phyloP scores from a whole-genome alignment of 2,329 filamentous ascomycete genomes.

The Diaporthe ilicicola region DNA sequence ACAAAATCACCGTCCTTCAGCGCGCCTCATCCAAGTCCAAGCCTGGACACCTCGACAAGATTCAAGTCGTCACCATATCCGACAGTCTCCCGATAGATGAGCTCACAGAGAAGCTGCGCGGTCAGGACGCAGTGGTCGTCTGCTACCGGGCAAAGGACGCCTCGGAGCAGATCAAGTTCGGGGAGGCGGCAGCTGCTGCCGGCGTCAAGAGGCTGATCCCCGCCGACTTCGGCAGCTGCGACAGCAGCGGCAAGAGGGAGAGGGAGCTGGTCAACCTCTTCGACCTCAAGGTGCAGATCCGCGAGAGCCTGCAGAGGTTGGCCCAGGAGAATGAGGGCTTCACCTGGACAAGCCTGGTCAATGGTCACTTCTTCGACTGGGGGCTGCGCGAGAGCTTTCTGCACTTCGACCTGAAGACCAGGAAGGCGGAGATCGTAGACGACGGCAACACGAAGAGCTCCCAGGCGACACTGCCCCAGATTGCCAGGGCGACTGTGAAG shows the following conservation, averaged over 20 bases:
- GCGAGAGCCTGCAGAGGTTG: slow-evolving; percentile 41
- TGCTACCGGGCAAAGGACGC: slow-evolving; percentile 43
- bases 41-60: slow-evolving; percentile 33
- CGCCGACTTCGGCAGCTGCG: slow-evolving; percentile 52
- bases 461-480: slow-evolving; percentile 45
- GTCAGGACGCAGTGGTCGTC: slow-evolving; percentile 48
- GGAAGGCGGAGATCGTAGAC: slow-evolving; percentile 46
- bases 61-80: slow-evolving; percentile 40
- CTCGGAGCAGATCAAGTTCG: slow-evolving; percentile 45
- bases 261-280: slow-evolving; percentile 48
- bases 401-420: slow-evolving; percentile 44
- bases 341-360: slow-evolving; percentile 48
- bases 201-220: slow-evolving; percentile 49
- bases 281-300: slow-evolving; percentile 45
- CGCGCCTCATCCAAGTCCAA: slow-evolving; percentile 44
- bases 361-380: slow-evolving; percentile 54
- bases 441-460: slow-evolving; percentile 44
- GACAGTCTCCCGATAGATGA: slow-evolving; percentile 42
- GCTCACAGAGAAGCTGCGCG: slow-evolving; percentile 43
- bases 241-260: slow-evolving; percentile 45
- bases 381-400: slow-evolving; percentile 47
- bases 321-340: slow-evolving; percentile 39
- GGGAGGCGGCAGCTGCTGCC: slow-evolving; percentile 46
- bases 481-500: slow-evolving; percentile 45
- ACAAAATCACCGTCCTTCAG: slow-evolving; percentile 45